These are phyloP conservation scores for Brettanomyces bruxellensis DNA, from an alignment of 805 yeast species.

Conservation along the genomic window DNA sequence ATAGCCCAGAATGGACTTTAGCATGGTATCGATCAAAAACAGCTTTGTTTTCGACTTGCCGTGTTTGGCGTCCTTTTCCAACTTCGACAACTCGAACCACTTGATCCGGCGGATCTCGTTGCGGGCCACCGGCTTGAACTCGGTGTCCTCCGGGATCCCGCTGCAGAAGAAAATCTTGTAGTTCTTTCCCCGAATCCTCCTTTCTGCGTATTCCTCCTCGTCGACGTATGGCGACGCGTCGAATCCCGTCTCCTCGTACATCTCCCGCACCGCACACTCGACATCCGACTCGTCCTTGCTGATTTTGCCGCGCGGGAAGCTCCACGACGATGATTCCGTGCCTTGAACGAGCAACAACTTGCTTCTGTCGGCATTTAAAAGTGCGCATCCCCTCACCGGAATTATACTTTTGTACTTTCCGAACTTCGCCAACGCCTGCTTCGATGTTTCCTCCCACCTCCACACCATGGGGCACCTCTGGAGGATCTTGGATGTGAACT, in stretches of 20 bases:
- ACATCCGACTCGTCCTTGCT: slow-evolving; percentile 86
- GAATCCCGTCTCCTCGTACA: slow-evolving; percentile 88
- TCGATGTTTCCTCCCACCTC: slow-evolving; percentile 78
- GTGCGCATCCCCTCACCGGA: slow-evolving; percentile 94
- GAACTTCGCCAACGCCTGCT: slow-evolving; percentile 69
- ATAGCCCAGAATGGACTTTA: slow-evolving; percentile 46
- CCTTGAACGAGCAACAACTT: slow-evolving; percentile 80
- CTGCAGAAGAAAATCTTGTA: slow-evolving; percentile 71
- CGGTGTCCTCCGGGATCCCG: slow-evolving; percentile 66
- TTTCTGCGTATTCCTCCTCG: slow-evolving; percentile 67
- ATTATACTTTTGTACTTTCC: slow-evolving; percentile 79
- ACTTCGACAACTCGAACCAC: slow-evolving; percentile 59
- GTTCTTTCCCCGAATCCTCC: slow-evolving; percentile 76
- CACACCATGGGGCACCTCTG: slow-evolving; percentile 67
- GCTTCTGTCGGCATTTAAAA: slow-evolving; percentile 61
- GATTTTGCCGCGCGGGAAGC: slow-evolving; percentile 95
- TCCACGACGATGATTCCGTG: slow-evolving; percentile 73
- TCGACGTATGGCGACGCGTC: slow-evolving; percentile 63
- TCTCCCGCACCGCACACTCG: slow-evolving; percentile 87
- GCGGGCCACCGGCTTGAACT: slow-evolving; percentile 75
- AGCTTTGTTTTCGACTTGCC: slow-evolving; percentile 18
- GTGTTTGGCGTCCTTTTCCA: slow-evolving; percentile 27
- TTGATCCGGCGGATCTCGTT: slow-evolving; percentile 79
- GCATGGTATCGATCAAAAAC: slow-evolving; percentile 39
- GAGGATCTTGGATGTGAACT: slow-evolving; percentile 60